Conservation (phyloP, 2,329 filamentous ascomycete species). For the Ilyonectria destructans region DNA sequence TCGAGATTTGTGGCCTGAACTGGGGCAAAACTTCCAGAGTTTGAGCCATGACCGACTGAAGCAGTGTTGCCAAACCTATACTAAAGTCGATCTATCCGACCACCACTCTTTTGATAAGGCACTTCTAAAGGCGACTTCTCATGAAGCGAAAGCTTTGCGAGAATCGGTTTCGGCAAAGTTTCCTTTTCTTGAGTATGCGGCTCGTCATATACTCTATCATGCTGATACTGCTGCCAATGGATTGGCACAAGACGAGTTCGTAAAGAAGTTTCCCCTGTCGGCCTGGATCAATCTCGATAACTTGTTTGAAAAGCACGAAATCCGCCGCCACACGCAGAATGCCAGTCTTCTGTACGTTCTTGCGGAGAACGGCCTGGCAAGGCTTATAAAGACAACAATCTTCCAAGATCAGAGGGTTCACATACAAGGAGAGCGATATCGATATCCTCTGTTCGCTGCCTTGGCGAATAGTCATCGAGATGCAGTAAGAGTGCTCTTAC, state of each 20-base stretch:
- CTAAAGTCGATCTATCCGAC: not conserved
- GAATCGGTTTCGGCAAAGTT: not conserved
- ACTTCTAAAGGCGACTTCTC: not conserved
- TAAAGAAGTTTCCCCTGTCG: not conserved
- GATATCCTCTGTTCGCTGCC: conserved; percentile 29
- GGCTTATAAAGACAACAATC: not conserved
- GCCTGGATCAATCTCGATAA: conserved; percentile 22
- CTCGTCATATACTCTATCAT: conserved; percentile 29
- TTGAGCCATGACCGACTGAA: conserved; percentile 31
- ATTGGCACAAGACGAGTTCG: not conserved
- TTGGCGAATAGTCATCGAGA: conserved; percentile 8
- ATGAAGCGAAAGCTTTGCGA: not conserved
- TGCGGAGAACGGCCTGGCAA: not conserved
- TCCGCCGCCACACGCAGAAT: not conserved
- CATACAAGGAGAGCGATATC: conserved; percentile 13
- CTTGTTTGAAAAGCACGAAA: conserved; percentile 8
- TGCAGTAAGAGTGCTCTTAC: conserved; percentile 11
- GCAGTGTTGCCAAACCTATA: conserved; percentile 18
- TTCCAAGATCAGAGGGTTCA: not conserved
- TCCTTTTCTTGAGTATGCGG: conserved; percentile 38
- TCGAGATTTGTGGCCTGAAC: conserved; percentile 2
- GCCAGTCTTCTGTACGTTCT: conserved; percentile 36
- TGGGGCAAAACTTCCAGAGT: not conserved
- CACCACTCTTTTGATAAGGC: not conserved
- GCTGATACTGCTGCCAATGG: conserved; percentile 17